Evolutionary conservation across 768 basidiomycete species (phyloP).

Genomic region (Suillus bovinus): DNA sequence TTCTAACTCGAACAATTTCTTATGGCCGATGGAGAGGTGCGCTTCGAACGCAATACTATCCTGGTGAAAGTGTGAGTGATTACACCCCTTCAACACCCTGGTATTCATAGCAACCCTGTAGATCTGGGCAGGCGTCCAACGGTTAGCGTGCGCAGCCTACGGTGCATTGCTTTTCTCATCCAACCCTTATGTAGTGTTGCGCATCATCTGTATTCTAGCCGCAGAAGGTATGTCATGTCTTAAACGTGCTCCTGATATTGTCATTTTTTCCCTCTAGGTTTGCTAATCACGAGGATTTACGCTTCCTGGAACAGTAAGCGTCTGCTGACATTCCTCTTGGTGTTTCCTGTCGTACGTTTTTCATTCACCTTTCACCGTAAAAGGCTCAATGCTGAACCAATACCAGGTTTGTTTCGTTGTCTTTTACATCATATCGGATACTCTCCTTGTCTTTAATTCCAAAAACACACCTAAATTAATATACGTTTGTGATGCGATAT

Average conservation of each 20-base stretch:
- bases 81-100: background rate
- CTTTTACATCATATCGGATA: background rate
- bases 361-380: background rate
- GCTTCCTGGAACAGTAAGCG: background rate
- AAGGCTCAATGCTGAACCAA: background rate
- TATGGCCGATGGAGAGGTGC: background rate
- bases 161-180: background rate
- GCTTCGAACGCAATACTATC: constrained; percentile 2
- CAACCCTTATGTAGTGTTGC: background rate
- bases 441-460: background rate
- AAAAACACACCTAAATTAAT: background rate
- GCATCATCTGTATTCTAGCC: background rate
- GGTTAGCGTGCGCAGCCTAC: background rate
- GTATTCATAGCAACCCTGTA: background rate
- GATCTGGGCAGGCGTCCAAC: background rate
- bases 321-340: background rate
- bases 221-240: background rate
- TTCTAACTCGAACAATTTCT: background rate
- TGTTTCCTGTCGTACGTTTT: background rate
- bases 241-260: background rate
- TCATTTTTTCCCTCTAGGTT: background rate
- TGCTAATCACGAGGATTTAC: background rate
- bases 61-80: background rate
- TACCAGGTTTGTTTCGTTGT: background rate
- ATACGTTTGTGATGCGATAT: background rate